Evolutionary conservation across 2,329 filamentous ascomycete genomes (phyloP).

Genomic region (Aotearoamyces nothofagi): DNA sequence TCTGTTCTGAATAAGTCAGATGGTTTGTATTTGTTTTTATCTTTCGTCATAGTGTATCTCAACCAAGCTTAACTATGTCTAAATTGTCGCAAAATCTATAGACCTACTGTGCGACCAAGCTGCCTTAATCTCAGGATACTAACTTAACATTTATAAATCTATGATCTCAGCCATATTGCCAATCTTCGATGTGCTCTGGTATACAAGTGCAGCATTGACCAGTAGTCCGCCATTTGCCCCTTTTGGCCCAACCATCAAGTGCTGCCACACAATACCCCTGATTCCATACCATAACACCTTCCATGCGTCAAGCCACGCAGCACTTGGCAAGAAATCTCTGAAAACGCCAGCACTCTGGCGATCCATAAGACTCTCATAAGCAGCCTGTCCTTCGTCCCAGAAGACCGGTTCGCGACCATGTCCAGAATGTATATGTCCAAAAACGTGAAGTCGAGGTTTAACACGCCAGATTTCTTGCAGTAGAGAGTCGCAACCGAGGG

Average conservation of each 20-base stretch:
- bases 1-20: too few species aligned
- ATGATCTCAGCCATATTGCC: constrained; percentile 24
- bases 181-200: constrained; percentile 29
- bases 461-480: constrained; percentile 42
- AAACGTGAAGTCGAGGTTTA: constrained; percentile 45
- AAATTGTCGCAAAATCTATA: too few species aligned
- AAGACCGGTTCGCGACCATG: constrained; percentile 41
- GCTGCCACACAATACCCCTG: constrained; percentile 39
- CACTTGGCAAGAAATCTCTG: constrained; percentile 13
- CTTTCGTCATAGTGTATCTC: too few species aligned
- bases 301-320: constrained; percentile 32
- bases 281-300: constrained; percentile 35
- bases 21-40: too few species aligned
- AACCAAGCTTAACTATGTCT: too few species aligned
- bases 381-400: constrained; percentile 42
- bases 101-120: too few species aligned
- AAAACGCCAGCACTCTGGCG: constrained; percentile 20
- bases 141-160: constrained; percentile 13
- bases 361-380: constrained; percentile 18
- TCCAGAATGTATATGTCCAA: constrained; percentile 51
- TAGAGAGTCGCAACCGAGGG: constrained; percentile 41
- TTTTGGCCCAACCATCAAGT: constrained; percentile 35
- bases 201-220: constrained; percentile 45
- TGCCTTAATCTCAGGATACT: too few species aligned
- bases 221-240: constrained; percentile 32